Base-by-base conservation (phyloP, 1,284 basidiomycete species). In the Tilletia setariae region DNA sequence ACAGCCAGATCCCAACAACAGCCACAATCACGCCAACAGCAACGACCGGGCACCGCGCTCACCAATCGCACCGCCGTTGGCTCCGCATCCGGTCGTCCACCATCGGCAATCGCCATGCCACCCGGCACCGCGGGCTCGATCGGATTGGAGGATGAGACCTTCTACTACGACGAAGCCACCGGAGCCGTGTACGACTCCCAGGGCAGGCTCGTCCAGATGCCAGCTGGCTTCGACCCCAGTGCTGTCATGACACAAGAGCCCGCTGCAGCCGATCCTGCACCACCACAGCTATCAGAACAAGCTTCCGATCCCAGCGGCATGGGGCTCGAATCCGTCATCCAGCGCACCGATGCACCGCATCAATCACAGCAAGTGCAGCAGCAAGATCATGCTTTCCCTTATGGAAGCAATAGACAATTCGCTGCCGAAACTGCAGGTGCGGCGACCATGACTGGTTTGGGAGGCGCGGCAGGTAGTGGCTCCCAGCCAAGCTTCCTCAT, bases 161-260 rank as follows among this genome's bases (percentile, higher is more conserved):
- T 73, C 68, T 79, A 79, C 70, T 77, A 71, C 56, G 78, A 79
- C 53, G 74, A 79, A 51, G 73, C 74, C 8, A 79, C 78, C 23
- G 78, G 78, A 13, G 76, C 76, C 2, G 76, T 79, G 15, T 79
- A 79, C 44, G 78, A 79, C 42, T 68, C 74, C 0, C 72, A 74
- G 51, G 78, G 78, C 44, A 63, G 74, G 15, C 71, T 77, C 16
- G 78, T 79, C 28, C 67, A 78, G 46, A 72, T 78, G 51, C 72
- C 72, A 6, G 16, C 64, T n/a, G 68, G 62, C 15, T 65, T 67
- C 46, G 67, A 73, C 43, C 40, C 72, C n/a, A 44, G 63, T 11
- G 47, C 46, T 23, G 44, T 64, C 23, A 61, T 47, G 16, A 25
- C n/a, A 13, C 35, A 40, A 11, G 6, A 40, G 35, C 35, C 35